These are phyloP conservation scores for Penstemon eatonii DNA, from an alignment of 257 asterid species.

Conservation along the genomic window DNA sequence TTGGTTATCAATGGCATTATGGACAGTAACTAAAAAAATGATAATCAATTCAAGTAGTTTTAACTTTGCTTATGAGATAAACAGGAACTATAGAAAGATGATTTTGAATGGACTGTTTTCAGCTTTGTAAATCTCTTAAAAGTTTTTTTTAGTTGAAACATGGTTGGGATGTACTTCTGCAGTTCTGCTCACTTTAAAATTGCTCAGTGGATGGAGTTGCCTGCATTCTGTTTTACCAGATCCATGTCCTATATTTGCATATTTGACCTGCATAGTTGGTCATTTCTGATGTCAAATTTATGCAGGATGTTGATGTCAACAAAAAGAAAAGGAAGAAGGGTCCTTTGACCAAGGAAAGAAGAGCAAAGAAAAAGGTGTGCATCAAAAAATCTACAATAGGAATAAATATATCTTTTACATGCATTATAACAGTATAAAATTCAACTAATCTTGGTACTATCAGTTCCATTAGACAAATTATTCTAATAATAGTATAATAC, in stretches of 20 bases:
- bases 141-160: not conserved
- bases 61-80: not conserved
- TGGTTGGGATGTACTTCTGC: not conserved
- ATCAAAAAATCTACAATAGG: slow-evolving; percentile 5
- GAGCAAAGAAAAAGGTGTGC: slow-evolving; percentile 68
- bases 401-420: slow-evolving; percentile 7
- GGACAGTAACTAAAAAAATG: not conserved
- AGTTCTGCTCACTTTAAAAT: slow-evolving; percentile 2
- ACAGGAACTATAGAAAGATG: slow-evolving; percentile 2
- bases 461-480: slow-evolving; percentile 1
- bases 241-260: slow-evolving; percentile 7
- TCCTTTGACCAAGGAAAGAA: slow-evolving; percentile 60
- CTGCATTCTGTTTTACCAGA: slow-evolving; percentile 3
- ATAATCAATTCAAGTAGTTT: not conserved
- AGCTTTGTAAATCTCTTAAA: not conserved
- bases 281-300: slow-evolving; percentile 30
- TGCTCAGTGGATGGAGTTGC: slow-evolving; percentile 12
- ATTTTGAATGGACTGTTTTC: slow-evolving; percentile 9
- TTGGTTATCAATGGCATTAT: not conserved
- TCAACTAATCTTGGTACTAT: slow-evolving; percentile 17
- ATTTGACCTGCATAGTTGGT: slow-evolving; percentile 20
- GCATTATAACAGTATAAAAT: slow-evolving; percentile 4
- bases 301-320: slow-evolving; percentile 49
- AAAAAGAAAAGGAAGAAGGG: slow-evolving; percentile 62
- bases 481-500: not conserved